A percentile compares a stretch with the other conserved stretches of the same genome.
phyloP scores from a whole-genome alignment of 2,329 filamentous ascomycete genomes.

The Colletotrichum karsti region DNA sequence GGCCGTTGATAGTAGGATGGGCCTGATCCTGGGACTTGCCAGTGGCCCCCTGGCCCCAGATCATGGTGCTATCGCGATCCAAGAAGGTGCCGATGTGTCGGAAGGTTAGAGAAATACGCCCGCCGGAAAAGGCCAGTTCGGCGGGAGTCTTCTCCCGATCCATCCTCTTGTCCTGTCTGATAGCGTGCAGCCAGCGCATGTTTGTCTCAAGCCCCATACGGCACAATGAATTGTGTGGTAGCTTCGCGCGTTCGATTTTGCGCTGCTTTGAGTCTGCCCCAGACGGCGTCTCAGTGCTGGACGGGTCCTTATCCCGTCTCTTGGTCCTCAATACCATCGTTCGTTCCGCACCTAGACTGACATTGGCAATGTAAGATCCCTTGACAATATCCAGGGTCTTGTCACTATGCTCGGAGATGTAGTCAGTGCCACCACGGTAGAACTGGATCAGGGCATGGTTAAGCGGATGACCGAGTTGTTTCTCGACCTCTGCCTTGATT shows the following conservation, averaged over 20 bases:
- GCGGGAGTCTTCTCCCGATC: slow-evolving; percentile 70
- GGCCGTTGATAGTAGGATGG: slow-evolving; percentile 72
- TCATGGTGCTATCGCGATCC: slow-evolving; percentile 66
- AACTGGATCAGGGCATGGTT: slow-evolving; percentile 95
- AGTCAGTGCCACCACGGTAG: slow-evolving; percentile 88
- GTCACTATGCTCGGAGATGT: slow-evolving; percentile 96
- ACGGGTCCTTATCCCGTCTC: slow-evolving; percentile 58
- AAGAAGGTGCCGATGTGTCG: slow-evolving; percentile 88
- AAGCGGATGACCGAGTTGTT: slow-evolving; percentile 77
- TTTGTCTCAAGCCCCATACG: slow-evolving; percentile 85
- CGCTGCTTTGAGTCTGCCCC: slow-evolving; percentile 48
- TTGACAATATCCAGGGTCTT: slow-evolving; percentile 92
- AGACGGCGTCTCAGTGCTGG: slow-evolving; percentile 30
- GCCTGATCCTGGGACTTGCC: slow-evolving; percentile 71
- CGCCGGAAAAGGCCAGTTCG: slow-evolving; percentile 78
- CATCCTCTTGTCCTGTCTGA: slow-evolving; percentile 84
- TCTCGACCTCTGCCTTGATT: slow-evolving; percentile 76
- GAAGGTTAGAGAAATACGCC: slow-evolving; percentile 92
- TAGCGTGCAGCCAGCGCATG: slow-evolving; percentile 89
- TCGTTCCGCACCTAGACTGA: slow-evolving; percentile 90
- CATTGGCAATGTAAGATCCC: slow-evolving; percentile 86
- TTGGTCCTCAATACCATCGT: slow-evolving; percentile 92
- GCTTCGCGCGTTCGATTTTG: slow-evolving; percentile 70
- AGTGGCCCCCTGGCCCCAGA: slow-evolving; percentile 93
- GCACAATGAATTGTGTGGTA: slow-evolving; percentile 92